These are phyloP conservation scores for Coemansia sp. DNA, from an alignment of 192 early-diverging fungal species.

Conservation along the genomic window DNA sequence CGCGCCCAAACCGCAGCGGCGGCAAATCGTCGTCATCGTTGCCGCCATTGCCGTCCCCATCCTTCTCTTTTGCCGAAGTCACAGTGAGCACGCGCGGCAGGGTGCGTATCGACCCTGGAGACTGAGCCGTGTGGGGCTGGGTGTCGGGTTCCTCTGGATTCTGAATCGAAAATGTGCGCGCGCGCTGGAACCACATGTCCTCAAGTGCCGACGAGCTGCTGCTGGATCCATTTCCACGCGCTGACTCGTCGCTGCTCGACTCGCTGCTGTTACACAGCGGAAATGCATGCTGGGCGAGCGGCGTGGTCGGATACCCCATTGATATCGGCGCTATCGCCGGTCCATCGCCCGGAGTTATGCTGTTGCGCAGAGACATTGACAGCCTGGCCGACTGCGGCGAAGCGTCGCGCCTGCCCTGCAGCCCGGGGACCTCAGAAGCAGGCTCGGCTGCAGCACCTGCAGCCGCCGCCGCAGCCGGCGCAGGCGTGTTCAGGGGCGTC, in stretches of 20 bases:
- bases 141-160: not conserved
- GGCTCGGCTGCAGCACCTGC: not conserved
- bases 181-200: constrained; percentile 22
- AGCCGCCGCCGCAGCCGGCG: not conserved
- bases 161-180: constrained; percentile 25
- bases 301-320: not conserved
- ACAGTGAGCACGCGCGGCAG: constrained; percentile 29
- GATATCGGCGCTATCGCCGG: not conserved
- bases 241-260: constrained; percentile 4
- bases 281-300: not conserved
- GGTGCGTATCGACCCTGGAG: constrained; percentile 8
- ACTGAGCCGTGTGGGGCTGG: not conserved
- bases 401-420: not conserved
- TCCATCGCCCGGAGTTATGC: not conserved
- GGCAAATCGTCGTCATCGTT: constrained; percentile 31
- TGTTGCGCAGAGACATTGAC: not conserved
- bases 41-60: too few relatives aligned
- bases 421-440: not conserved
- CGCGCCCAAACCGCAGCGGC: constrained; percentile 29
- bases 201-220: constrained; percentile 17
- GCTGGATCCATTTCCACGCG: not conserved
- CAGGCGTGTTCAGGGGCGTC: constrained; percentile 5
- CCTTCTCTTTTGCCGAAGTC: constrained; percentile 22
- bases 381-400: not conserved
- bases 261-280: constrained; percentile 1